These are phyloP conservation scores for Ceriops zippeliana DNA, from an alignment of 345 rosid species.

Conservation along the genomic window DNA sequence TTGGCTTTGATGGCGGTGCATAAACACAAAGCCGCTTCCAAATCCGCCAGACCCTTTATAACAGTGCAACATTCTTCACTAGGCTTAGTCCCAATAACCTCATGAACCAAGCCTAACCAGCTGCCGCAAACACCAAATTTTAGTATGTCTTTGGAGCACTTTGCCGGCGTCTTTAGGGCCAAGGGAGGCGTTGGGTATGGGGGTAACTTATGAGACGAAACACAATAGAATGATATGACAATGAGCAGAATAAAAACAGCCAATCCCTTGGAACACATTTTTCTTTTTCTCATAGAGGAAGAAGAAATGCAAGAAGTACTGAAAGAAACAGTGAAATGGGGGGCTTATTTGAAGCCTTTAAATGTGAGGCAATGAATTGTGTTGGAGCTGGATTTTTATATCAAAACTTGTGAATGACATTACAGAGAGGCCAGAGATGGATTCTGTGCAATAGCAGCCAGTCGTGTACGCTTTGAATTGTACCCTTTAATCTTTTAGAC, in stretches of 20 bases:
- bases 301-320: no score
- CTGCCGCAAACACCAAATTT: no score
- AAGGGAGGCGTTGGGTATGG: conserved; percentile 3
- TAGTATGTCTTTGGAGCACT: conserved; percentile 60
- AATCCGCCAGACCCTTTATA: conserved; percentile 69
- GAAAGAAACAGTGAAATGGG: not conserved
- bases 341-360: not conserved
- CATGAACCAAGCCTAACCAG: conserved; percentile 14
- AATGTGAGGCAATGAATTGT: not conserved
- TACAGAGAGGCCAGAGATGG: no score
- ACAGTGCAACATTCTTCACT: conserved; percentile 67
- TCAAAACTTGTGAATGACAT: no score
- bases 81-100: conserved; percentile 61
- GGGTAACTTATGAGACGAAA: conserved; percentile 23
- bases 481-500: not conserved
- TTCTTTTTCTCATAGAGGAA: no score
- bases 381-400: not conserved
- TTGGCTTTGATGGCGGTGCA: conserved; percentile 70
- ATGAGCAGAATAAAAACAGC: conserved; percentile 32
- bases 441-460: no score
- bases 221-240: conserved; percentile 30
- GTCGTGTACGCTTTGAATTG: no score
- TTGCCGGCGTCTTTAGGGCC: conserved; percentile 10
- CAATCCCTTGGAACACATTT: not conserved
- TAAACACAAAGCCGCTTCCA: conserved; percentile 73